Evolutionary conservation across 208 protist species (phyloP).

Genomic region (Leishmania martiniquensis): DNA sequence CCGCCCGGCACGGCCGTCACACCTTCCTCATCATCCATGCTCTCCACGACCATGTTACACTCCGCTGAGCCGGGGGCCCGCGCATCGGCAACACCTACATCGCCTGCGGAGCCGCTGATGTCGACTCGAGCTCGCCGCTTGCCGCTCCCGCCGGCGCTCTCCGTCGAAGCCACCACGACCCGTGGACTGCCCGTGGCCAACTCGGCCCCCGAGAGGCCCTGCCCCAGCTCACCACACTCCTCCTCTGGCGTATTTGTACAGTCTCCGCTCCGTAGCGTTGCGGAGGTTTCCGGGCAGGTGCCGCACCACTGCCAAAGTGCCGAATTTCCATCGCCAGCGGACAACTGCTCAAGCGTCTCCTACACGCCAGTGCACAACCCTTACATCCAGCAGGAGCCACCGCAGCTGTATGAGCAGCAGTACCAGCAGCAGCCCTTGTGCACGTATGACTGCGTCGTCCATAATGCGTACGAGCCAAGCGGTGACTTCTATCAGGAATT

Average conservation of each 20-base stretch:
- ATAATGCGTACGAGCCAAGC: neutral
- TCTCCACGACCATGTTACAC: neutral
- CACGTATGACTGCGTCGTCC: neutral
- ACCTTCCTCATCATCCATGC: neutral
- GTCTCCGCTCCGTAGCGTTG: neutral
- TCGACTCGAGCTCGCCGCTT: neutral
- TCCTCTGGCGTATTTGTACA: neutral
- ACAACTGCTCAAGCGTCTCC: neutral
- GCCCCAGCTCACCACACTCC: constrained; percentile 4
- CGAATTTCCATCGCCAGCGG: neutral
- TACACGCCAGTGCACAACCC: neutral
- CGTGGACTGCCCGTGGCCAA: neutral
- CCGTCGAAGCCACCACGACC: neutral
- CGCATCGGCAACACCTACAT: too few relatives aligned
- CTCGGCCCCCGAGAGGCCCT: constrained; percentile 5
- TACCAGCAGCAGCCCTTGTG: neutral
- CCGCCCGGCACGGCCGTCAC: neutral
- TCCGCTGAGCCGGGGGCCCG: neutral
- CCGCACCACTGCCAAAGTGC: neutral
- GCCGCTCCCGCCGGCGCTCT: constrained; percentile 2
- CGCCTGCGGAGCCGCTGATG: too few relatives aligned
- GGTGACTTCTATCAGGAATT: neutral
- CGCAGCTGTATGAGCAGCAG: neutral
- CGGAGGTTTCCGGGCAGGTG: neutral
- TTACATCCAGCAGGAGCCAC: neutral